Base-by-base conservation (phyloP, 2,329 filamentous ascomycete species). In the Fusarium goolgardi region DNA sequence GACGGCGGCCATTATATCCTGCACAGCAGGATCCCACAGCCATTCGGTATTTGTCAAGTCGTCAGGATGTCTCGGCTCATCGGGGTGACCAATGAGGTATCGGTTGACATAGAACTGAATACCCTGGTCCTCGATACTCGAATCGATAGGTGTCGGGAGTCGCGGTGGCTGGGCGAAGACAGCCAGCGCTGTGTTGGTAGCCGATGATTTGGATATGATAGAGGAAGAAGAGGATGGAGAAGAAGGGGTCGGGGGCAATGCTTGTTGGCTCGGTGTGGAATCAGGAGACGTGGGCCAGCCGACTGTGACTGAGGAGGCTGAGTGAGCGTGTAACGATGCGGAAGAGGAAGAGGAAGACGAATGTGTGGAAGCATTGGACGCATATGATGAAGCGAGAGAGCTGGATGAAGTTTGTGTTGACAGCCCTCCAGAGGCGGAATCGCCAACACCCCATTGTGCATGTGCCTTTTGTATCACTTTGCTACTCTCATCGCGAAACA, bases 401-500 rank as follows among this genome's bases (percentile, higher is more conserved):
- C 62, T 65, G 29, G 76, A 72, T 25, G 77, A 77, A 25, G 62
- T 41, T 35, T 65, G 65, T 25, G 54, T 50, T 21, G 64, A 63
- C n/a, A 45, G 35, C n/a, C 23, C 50, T 15, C 69, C 72, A 40
- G 61, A 51, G 25, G 61, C 39, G 27, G 66, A 61, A 23, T 75
- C 73, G 71, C 69, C 59, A 69, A 78, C 58, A 2, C 80, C 82
- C 83, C 80, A 85, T 76, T 81, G 84, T 27, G 83, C 84, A 56
- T 86, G 84, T 21, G 84, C 84, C 73, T 87, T 89, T 65, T 83
- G 83, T 27, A 87, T 85, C 45, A 90, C 87, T 71, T 88, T 86
- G 69, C 81, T 85, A 71, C 85, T 90, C 77, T 90, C 87, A 78
- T 90, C 87, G 37, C 88, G 86, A 74, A 90, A 90, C 83, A 90